Percentiles rank a stretch among this genome's conserved stretches.
phyloP scores from a whole-genome alignment of 352 stramenopile genomes.

The Phytophthora melonis region DNA sequence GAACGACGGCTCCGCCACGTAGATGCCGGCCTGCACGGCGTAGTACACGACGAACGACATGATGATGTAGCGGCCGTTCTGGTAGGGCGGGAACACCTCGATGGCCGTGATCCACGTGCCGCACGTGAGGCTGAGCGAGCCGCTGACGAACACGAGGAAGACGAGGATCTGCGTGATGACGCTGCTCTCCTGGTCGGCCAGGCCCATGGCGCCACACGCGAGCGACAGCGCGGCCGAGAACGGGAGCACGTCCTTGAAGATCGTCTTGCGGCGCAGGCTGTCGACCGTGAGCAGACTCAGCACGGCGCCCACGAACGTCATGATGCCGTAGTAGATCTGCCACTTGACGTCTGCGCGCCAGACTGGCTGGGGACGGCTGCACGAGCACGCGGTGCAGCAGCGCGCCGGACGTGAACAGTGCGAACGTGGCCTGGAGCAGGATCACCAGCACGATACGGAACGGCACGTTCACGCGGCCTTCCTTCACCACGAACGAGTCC shows the following conservation, averaged over 20 bases:
- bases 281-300: conserved; percentile 84
- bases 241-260: conserved; percentile 89
- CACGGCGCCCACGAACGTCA: conserved; percentile 73
- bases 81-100: conserved; percentile 87
- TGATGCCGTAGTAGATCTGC: conserved; percentile 82
- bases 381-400: conserved; percentile 75
- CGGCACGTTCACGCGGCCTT: conserved; percentile 65
- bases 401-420: conserved; percentile 73
- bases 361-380: conserved; percentile 49
- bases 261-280: conserved; percentile 88
- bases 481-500: conserved; percentile 74
- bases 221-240: conserved; percentile 68
- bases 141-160: conserved; percentile 76
- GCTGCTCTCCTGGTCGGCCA: conserved; percentile 52
- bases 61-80: conserved; percentile 69
- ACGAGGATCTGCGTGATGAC: conserved; percentile 73
- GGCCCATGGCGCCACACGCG: conserved; percentile 66
- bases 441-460: conserved; percentile 79
- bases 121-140: conserved; percentile 75
- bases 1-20: conserved; percentile 75
- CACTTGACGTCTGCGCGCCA: conserved; percentile 78
- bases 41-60: conserved; percentile 86
- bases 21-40: conserved; percentile 71
- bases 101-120: conserved; percentile 86
- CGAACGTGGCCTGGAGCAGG: conserved; percentile 71